Percentiles rank a stretch among this genome's conserved stretches.
phyloP scores from a whole-genome alignment of 1,284 basidiomycete species.

The Fomes fomentarius region DNA sequence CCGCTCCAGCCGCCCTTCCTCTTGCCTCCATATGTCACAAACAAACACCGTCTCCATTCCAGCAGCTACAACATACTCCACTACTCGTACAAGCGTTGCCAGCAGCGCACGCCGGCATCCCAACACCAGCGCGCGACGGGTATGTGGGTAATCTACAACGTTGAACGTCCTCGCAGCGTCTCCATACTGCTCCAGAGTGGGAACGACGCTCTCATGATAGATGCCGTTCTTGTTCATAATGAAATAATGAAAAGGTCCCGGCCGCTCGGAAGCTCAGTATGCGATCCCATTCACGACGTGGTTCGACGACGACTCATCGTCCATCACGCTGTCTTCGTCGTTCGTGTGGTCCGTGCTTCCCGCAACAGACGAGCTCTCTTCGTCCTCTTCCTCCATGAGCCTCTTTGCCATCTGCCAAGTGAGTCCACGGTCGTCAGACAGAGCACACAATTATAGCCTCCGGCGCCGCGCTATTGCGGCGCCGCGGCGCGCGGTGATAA shows the following conservation, averaged over 20 bases:
- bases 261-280: conserved; percentile 14
- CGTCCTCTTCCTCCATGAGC: conserved; percentile 71
- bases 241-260: background rate
- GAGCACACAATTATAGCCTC: background rate
- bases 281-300: conserved; percentile 35
- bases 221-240: background rate
- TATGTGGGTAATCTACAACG: conserved; percentile 13
- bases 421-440: conserved; percentile 3
- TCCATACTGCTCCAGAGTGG: background rate
- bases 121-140: conserved; percentile 11
- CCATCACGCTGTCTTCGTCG: conserved; percentile 33
- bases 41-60: too few relatives aligned
- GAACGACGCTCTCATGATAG: conserved; percentile 1
- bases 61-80: background rate
- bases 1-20: background rate
- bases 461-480: conserved; percentile 10
- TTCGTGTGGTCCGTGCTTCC: conserved; percentile 26
- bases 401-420: conserved; percentile 59
- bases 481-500: background rate
- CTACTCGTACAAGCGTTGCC: conserved; percentile 1
- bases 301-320: conserved; percentile 30
- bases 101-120: background rate
- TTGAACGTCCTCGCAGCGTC: conserved; percentile 15
- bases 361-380: conserved; percentile 33
- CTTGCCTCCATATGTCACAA: background rate